phyloP scores from a whole-genome alignment of 768 basidiomycete genomes.

The Mycena venus region DNA sequence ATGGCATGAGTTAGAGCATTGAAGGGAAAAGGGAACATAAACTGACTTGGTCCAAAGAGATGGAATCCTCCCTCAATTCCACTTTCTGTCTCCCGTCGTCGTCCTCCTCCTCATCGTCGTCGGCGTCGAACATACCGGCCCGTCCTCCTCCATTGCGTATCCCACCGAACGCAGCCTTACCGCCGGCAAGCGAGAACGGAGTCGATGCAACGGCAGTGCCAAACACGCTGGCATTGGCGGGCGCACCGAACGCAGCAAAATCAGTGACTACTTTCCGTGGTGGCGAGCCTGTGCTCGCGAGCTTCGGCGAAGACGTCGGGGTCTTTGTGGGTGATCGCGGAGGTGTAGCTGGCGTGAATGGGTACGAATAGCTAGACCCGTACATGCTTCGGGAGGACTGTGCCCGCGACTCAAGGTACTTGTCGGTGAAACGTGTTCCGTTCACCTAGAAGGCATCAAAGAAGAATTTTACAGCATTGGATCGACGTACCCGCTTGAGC shows the following conservation, averaged over 20 bases:
- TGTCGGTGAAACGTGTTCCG: conserved; percentile 97
- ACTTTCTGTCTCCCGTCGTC: conserved; percentile 77
- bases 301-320: conserved; percentile 37
- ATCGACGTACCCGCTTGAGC: conserved; percentile 77
- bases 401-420: conserved; percentile 86
- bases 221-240: conserved; percentile 82
- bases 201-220: conserved; percentile 86
- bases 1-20: conserved; percentile 21
- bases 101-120: conserved; percentile 85
- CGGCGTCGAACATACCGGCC: conserved; percentile 63
- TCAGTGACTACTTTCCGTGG: conserved; percentile 91
- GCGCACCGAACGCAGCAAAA: conserved; percentile 88
- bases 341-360: conserved; percentile 54
- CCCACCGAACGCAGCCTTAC: conserved; percentile 88
- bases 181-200: conserved; percentile 83
- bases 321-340: conserved; percentile 56
- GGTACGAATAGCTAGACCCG: conserved; percentile 61
- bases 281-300: conserved; percentile 65
- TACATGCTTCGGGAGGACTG: conserved; percentile 67
- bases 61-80: conserved; percentile 84
- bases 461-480: conserved; percentile 5
- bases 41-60: conserved; percentile 92
- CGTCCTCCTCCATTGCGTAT: conserved; percentile 63
- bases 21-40: conserved; percentile 8
- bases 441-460: conserved; percentile 70